Evolutionary conservation across 2,329 filamentous ascomycete species (phyloP), one percentile per base, ranked within the genome.

Genomic region (Ophiostoma sp.): DNA sequence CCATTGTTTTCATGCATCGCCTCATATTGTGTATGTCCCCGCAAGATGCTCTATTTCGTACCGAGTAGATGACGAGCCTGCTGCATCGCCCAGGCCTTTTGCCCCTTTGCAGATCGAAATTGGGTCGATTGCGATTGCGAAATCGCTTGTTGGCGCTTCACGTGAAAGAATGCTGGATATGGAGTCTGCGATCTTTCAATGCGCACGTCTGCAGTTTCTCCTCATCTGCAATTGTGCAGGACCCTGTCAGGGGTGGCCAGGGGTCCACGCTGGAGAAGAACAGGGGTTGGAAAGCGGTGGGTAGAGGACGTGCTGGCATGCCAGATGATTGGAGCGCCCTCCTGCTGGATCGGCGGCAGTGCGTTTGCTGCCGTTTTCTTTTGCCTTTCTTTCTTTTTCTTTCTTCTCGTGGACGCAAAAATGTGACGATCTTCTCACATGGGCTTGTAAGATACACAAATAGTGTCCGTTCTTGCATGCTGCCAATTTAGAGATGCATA

Each of bases 91-190:
- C 59, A 42, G 42, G 59, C 59, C n/a, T 64, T 9, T 64, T 64
- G 59, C 33, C 63, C 33, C 63, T 68, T 33, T 68, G 42, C 39
- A 68, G 63, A 68, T 68, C 63, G 63, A 68, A 50, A 69, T 52
- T 52, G 45, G 64, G 25, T 52, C 25, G 9, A 36, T 25, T 64
- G 61, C 61, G 36, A 59, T 64, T 25, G 59, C 59, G 33, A 42
- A 25, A 42, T 64, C 33, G 33, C 33, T 64, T 25, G 25, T 28
- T 52, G 42, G 22, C 17, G 28, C 45, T 69, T 50, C 64, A 69
- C 45, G 45, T 69, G 64, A 52, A 52, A 48, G n/a, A 45, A 48
- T 48, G 63, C n/a, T 64, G 33, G 11, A 42, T 11, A 42, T 39
- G 33, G 33, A 63, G 28, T 39, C 31, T 36, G 31, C 19, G 19